Conservation (phyloP, 306 rosid genomes). For the Hippophae gyantsensis region DNA sequence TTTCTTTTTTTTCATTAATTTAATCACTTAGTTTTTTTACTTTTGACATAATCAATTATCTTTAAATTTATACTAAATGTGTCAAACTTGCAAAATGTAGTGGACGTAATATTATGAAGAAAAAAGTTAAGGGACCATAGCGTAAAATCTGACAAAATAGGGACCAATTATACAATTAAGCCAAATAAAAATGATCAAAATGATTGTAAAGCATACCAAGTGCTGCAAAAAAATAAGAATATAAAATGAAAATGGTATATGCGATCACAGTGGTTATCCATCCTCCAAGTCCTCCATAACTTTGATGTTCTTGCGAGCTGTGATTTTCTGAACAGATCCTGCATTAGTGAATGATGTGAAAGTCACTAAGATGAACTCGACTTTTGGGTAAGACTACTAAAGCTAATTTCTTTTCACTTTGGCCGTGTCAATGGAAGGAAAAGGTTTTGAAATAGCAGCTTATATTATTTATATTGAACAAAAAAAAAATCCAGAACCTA, state of each 20-base stretch:
- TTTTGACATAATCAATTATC: no score
- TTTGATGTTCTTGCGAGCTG: conserved; percentile 76
- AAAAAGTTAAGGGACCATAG: no score
- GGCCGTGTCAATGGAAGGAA: no score
- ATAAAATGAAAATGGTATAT: neutral
- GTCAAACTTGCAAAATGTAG: no score
- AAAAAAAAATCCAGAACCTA: no score
- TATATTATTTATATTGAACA: no score
- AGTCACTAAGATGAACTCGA: neutral
- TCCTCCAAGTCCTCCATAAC: conserved; percentile 84
- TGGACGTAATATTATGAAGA: no score
- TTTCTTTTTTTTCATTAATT: no score
- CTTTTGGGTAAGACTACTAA: neutral
- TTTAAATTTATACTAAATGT: no score
- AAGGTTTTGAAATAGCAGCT: no score
- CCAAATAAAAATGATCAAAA: conserved; percentile 31
- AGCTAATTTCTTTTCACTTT: neutral
- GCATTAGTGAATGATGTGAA: conserved; percentile 22
- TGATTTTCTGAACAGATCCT: conserved; percentile 98
- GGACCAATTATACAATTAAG: conserved; percentile 9
- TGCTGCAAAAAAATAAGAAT: conserved; percentile 3
- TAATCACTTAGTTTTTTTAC: no score
- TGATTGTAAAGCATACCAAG: conserved; percentile 20
- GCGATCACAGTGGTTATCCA: conserved; percentile 49
- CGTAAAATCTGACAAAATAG: conserved; percentile 9